A percentile compares a stretch with the other conserved stretches of the same genome.
Evolutionary conservation across 1,139 yeast genomes (phyloP).

Genomic region (Blastobotrys serpentis): DNA sequence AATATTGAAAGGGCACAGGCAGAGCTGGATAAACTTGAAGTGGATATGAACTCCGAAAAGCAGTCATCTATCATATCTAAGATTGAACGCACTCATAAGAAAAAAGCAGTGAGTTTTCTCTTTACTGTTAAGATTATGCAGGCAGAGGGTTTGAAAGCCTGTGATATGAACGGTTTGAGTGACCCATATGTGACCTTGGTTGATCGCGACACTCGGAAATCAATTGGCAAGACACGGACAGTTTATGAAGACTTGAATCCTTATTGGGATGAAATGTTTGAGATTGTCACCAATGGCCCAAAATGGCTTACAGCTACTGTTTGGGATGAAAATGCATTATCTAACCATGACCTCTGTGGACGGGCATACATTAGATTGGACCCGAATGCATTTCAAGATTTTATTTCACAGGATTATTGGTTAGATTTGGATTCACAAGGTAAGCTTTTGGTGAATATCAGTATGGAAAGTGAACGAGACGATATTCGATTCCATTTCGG

Average conservation of each 20-base stretch:
- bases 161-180: conserved; percentile 52
- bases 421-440: conserved; percentile 72
- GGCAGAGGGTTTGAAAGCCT: conserved; percentile 67
- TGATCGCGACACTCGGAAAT: conserved; percentile 56
- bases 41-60: conserved; percentile 58
- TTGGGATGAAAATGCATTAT: conserved; percentile 64
- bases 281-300: conserved; percentile 44
- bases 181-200: conserved; percentile 69
- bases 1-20: conserved; percentile 62
- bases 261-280: conserved; percentile 87
- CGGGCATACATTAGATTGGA: conserved; percentile 62
- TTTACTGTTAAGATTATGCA: conserved; percentile 64
- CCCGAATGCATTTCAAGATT: conserved; percentile 62
- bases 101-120: conserved; percentile 49
- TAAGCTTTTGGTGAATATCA: conserved; percentile 57
- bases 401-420: conserved; percentile 59
- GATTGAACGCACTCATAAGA: conserved; percentile 32
- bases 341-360: conserved; percentile 69
- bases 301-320: conserved; percentile 55
- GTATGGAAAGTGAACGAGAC: conserved; percentile 73
- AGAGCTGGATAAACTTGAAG: conserved; percentile 61
- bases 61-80: conserved; percentile 49
- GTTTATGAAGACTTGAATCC: conserved; percentile 66
- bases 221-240: conserved; percentile 71
- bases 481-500: conserved; percentile 82